Conservation (phyloP, 768 basidiomycete species). For the Termitomyces sp. region DNA sequence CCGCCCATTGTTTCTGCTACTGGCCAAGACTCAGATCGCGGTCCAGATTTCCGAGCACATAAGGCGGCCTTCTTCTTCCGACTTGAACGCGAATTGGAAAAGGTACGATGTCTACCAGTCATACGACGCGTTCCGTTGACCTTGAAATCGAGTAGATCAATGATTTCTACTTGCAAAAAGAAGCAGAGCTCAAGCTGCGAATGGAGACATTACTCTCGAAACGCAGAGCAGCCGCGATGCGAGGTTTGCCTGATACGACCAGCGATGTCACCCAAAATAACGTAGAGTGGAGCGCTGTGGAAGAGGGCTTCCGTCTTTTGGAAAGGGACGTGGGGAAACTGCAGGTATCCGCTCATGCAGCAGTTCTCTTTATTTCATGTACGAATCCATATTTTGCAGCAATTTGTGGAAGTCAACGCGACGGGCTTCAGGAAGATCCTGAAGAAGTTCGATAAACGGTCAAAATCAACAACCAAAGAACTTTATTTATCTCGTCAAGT, state of each 20-base stretch:
- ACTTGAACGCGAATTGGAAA: constrained; percentile 94
- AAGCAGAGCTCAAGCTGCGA: constrained; percentile 88
- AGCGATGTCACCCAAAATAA: constrained; percentile 58
- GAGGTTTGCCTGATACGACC: constrained; percentile 63
- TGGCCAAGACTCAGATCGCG: constrained; percentile 65
- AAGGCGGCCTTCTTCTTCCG: constrained; percentile 99
- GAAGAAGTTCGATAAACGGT: constrained; percentile 98
- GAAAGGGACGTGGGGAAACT: constrained; percentile 94
- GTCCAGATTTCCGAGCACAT: constrained; percentile 88
- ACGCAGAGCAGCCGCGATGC: constrained; percentile 75
- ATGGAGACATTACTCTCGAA: constrained; percentile 93
- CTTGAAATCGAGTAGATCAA: constrained; percentile 66
- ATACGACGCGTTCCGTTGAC: constrained; percentile 5
- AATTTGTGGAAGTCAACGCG: constrained; percentile 97
- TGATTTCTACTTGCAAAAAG: constrained; percentile 94
- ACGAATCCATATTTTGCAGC: constrained; percentile 39
- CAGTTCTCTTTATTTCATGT: constrained; percentile 14
- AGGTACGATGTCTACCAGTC: constrained; percentile 44
- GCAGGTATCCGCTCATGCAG: constrained; percentile 51
- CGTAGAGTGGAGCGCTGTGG: constrained; percentile 93
- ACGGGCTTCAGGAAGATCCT: constrained; percentile 95
- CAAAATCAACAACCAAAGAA: constrained; percentile 93
- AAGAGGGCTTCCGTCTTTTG: constrained; percentile 92
- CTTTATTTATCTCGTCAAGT: constrained; percentile 94
- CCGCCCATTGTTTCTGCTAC: constrained; percentile 59